Evolutionary conservation across 2,329 filamentous ascomycete genomes (phyloP).

Genomic region (Monosporascus sp.): DNA sequence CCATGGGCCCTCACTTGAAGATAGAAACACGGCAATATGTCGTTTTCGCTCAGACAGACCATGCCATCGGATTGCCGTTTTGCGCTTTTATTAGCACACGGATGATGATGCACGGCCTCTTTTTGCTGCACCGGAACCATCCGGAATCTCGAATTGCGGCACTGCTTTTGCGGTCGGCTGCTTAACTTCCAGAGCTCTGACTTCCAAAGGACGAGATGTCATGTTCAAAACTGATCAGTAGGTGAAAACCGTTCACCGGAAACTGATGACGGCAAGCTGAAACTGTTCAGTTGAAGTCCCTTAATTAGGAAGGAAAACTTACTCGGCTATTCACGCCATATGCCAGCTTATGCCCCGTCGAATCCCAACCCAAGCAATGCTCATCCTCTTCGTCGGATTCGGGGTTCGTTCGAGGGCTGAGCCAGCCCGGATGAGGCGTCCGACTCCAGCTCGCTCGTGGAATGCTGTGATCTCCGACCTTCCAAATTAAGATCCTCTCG

Average conservation of each 20-base stretch:
- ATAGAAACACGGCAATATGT: too few relatives aligned
- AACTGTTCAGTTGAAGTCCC: slow-evolving; percentile 8
- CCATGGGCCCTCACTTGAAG: too few relatives aligned
- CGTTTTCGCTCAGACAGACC: too few relatives aligned
- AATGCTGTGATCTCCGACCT: slow-evolving; percentile 52
- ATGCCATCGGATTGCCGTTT: not conserved
- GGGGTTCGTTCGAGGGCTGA: slow-evolving; percentile 49
- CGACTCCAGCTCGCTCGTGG: slow-evolving; percentile 58
- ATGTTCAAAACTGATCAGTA: not conserved
- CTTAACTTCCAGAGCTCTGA: not conserved
- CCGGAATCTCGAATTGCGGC: not conserved
- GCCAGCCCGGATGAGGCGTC: slow-evolving; percentile 50
- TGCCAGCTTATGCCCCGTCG: slow-evolving; percentile 55
- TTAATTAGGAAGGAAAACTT: slow-evolving; percentile 23
- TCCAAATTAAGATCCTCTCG: slow-evolving; percentile 58
- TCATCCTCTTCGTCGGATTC: slow-evolving; percentile 55
- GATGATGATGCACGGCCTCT: not conserved
- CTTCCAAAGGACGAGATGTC: not conserved
- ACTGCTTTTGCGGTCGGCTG: not conserved
- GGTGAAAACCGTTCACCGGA: not conserved
- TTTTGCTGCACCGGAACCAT: not conserved
- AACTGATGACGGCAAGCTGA: slow-evolving; percentile 48
- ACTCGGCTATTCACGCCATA: slow-evolving; percentile 60
- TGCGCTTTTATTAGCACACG: not conserved
- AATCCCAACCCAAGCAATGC: slow-evolving; percentile 59